Evolutionary conservation across 139 green algal species (phyloP).

Genomic region (Choricystis sp.): DNA sequence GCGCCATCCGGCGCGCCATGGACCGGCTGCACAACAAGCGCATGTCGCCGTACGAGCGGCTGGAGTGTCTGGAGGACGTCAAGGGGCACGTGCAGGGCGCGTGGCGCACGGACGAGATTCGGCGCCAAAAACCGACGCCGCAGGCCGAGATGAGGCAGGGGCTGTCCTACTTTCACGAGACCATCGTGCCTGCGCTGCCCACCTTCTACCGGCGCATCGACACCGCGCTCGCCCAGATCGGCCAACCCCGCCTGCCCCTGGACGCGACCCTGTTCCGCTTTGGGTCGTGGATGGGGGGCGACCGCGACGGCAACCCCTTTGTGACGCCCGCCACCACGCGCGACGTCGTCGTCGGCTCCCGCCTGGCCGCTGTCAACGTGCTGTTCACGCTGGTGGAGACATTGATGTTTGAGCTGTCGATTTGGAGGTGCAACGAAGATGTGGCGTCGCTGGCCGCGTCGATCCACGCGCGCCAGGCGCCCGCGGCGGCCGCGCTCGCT

Average conservation of each 20-base stretch:
- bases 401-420: conserved; percentile 85
- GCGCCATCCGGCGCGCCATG: conserved; percentile 40
- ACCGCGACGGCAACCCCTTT: conserved; percentile 91
- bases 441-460: conserved; percentile 33
- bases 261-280: conserved; percentile 41
- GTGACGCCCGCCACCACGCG: conserved; percentile 73
- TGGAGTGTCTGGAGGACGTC: conserved; percentile 60
- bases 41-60: conserved; percentile 59
- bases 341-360: conserved; percentile 69
- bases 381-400: conserved; percentile 41
- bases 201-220: conserved; percentile 62
- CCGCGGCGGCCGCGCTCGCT: conserved; percentile 21
- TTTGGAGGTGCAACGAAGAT: conserved; percentile 70
- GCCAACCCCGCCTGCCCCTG: conserved; percentile 67
- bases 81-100: conserved; percentile 49
- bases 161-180: conserved; percentile 81
- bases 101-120: conserved; percentile 95
- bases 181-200: conserved; percentile 67
- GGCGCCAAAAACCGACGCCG: conserved; percentile 69
- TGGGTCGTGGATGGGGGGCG: conserved; percentile 88
- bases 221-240: conserved; percentile 70
- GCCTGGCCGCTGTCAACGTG: conserved; percentile 46
- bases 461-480: conserved; percentile 19
- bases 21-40: conserved; percentile 64
- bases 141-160: conserved; percentile 89